Base-by-base conservation (phyloP, 2,329 filamentous ascomycete species). In the Phoma sp. region DNA sequence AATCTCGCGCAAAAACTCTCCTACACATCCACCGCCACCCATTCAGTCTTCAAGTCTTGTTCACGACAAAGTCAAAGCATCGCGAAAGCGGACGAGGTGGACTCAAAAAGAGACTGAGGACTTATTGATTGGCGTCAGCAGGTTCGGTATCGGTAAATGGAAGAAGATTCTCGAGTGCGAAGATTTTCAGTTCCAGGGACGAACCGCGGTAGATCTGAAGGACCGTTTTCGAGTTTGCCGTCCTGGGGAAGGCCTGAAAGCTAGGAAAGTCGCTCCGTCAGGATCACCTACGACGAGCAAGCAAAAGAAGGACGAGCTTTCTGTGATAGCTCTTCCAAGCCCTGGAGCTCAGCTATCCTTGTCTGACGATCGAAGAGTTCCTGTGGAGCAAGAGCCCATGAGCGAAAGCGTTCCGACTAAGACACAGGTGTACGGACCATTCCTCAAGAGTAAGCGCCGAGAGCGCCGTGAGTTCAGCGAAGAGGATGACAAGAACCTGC, bases 141-240 rank as follows among this genome's bases (percentile, higher is more conserved):
- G 79, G 57, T 86, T 83, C 62, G 86, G 85, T 1, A 83, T 87
- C 55, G 86, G 86, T 3, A 86, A 80, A 58, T 88, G 86, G 86
- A 87, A 85, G 51, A 81, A 81, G 59, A 87, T 88, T 14, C 67
- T 87, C 24, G 76, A 82, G 3, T 81, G 83, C 59, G 69, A 80
- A 13, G 82, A 85, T 30, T 82, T 84, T 53, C 75, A 73, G 3
- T 88, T 88, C 65, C 78, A 84, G 55, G 77, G 80, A 9, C 77
- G 86, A 25, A 86, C 80, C n/a, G 80, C 84, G 8, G 80, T 85
- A 23, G 86, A 88, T 61, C 68, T 88, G 42, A 88, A 88, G 71
- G 86, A 88, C 65, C 77, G 83, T 46, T 84, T 84, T 57, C 78
- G 83, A 39, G 81, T 83, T 9, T 84, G 82, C 61, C 82, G 80